A percentile compares a stretch with the other conserved stretches of the same genome.
Conservation (phyloP, 768 basidiomycete genomes). For the Collybia sp. region DNA sequence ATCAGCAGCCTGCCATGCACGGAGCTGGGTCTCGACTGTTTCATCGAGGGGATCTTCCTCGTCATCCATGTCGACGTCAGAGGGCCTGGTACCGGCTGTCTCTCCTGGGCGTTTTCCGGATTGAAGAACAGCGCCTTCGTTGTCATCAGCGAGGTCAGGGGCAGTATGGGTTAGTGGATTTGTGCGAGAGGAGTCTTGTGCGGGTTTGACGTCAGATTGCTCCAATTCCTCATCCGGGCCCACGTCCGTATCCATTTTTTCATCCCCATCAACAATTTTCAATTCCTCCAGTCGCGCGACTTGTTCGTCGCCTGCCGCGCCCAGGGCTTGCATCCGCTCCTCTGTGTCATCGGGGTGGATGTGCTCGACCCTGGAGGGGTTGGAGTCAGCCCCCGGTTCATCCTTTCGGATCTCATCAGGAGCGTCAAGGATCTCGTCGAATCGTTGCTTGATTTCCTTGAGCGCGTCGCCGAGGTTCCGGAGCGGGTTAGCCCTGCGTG, state of each 20-base stretch:
- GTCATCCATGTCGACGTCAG: constrained; percentile 22
- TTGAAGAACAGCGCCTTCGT: constrained; percentile 47
- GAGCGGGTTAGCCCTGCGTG: constrained; percentile 43
- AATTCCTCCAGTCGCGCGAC: constrained; percentile 79
- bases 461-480: constrained; percentile 83
- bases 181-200: constrained; percentile 18
- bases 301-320: constrained; percentile 81
- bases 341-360: constrained; percentile 62
- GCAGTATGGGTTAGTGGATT: constrained; percentile 16
- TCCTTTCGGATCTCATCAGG: constrained; percentile 25
- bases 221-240: constrained; percentile 19
- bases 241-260: constrained; percentile 55
- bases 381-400: constrained; percentile 32
- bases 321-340: constrained; percentile 84
- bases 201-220: constrained; percentile 10
- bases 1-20: constrained; percentile 57
- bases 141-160: constrained; percentile 18
- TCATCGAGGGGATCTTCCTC: constrained; percentile 23
- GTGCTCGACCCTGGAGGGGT: constrained; percentile 66
- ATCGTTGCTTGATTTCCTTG: constrained; percentile 76
- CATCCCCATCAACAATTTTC: constrained; percentile 63
- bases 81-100: constrained; percentile 18
- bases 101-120: constrained; percentile 13
- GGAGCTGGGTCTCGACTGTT: constrained; percentile 44
- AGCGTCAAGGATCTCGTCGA: constrained; percentile 71